Percentiles rank a stretch among this genome's conserved stretches.
phyloP scores from a whole-genome alignment of 2,329 filamentous ascomycete species.

The Xylaria sp. region DNA sequence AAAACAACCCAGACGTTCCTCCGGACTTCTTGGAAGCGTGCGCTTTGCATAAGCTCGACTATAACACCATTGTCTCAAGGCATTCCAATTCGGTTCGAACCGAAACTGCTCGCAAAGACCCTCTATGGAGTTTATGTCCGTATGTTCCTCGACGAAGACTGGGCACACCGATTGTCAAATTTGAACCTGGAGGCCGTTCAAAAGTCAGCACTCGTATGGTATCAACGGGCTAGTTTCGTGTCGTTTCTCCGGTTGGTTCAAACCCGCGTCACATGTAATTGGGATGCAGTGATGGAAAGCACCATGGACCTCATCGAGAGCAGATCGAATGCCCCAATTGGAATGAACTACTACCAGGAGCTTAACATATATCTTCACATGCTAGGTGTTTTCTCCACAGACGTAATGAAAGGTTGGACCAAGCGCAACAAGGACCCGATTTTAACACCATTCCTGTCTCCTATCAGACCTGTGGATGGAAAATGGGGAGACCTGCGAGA shows the following conservation, averaged over 20 bases:
- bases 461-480: too few relatives aligned
- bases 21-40: constrained; percentile 34
- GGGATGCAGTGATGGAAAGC: constrained; percentile 45
- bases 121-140: constrained; percentile 28
- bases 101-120: constrained; percentile 21
- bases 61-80: too few relatives aligned
- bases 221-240: constrained; percentile 30
- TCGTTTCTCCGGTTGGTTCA: constrained; percentile 35
- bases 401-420: too few relatives aligned
- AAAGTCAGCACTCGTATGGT: constrained; percentile 2
- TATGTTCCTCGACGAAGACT: constrained; percentile 35
- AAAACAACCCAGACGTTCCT: constrained; percentile 16
- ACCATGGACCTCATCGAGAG: constrained; percentile 50
- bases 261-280: constrained; percentile 47
- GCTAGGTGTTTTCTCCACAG: constrained; percentile 46
- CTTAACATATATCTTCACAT: constrained; percentile 48
- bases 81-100: constrained; percentile 23
- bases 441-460: background rate
- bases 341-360: constrained; percentile 22
- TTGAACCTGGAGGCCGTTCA: background rate
- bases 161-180: background rate
- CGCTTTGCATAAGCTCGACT: constrained; percentile 4
- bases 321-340: constrained; percentile 41
- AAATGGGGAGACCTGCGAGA: too few relatives aligned
- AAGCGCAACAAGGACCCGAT: too few relatives aligned